Evolutionary conservation across 106 monocot species (phyloP).

Genomic region (Dendrobium nobile): DNA sequence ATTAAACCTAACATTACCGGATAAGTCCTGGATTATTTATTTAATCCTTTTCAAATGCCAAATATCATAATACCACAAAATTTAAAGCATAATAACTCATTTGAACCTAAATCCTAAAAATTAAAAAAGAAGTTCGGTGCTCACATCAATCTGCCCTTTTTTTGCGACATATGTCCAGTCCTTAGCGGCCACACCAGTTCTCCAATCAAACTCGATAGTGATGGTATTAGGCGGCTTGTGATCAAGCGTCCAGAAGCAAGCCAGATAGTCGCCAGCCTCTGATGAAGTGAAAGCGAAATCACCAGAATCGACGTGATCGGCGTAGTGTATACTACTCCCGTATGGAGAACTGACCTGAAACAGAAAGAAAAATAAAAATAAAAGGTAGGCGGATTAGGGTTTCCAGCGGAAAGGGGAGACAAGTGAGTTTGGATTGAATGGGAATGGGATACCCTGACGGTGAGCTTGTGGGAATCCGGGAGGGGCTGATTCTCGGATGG

Average conservation of each 20-base stretch:
- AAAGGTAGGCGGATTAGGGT: conserved; percentile 5
- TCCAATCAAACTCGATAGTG: conserved; percentile 87
- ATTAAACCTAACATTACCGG: neutral
- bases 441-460: conserved; percentile 49
- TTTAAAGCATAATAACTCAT: neutral
- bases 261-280: conserved; percentile 84
- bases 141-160: conserved; percentile 92
- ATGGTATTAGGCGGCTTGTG: conserved; percentile 62
- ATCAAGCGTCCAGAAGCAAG: conserved; percentile 87
- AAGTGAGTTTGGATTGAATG: neutral
- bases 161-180: conserved; percentile 92
- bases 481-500: conserved; percentile 48
- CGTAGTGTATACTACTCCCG: conserved; percentile 66
- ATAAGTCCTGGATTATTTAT: too few relatives aligned
- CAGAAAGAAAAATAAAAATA: neutral
- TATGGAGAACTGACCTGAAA: conserved; percentile 83
- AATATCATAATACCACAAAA: too few relatives aligned
- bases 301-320: conserved; percentile 67
- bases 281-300: conserved; percentile 70
- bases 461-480: conserved; percentile 70
- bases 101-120: neutral
- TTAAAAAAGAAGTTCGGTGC: neutral
- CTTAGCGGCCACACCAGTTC: conserved; percentile 78
- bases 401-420: neutral
- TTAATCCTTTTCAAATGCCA: too few relatives aligned